These are phyloP conservation scores for Pleurotus tuber-regium DNA, from an alignment of 768 basidiomycete genomes.

Conservation along the genomic window DNA sequence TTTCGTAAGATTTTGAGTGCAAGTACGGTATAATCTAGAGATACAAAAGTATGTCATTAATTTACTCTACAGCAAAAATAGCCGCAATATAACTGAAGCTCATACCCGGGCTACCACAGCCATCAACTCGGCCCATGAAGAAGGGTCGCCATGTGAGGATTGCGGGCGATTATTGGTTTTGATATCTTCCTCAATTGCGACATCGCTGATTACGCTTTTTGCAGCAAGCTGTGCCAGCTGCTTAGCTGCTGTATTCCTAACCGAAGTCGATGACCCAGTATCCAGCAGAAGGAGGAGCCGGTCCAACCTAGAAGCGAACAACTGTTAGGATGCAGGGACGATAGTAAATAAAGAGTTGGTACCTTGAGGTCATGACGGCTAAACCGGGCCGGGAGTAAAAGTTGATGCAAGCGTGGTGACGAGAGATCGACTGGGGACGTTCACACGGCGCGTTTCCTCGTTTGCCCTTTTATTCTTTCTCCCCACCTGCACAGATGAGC, in stretches of 20 bases:
- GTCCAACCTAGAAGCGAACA: slow-evolving; percentile 68
- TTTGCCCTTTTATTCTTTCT: slow-evolving; percentile 21
- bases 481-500: not conserved
- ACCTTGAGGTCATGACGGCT: slow-evolving; percentile 79
- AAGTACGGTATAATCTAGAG: slow-evolving; percentile 84
- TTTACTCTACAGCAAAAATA: not conserved
- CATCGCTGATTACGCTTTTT: slow-evolving; percentile 81
- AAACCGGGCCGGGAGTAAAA: slow-evolving; percentile 49
- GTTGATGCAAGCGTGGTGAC: slow-evolving; percentile 25
- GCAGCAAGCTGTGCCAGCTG: slow-evolving; percentile 92
- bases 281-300: slow-evolving; percentile 94
- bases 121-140: slow-evolving; percentile 89
- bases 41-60: slow-evolving; percentile 14
- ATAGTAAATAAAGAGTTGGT: slow-evolving; percentile 16
- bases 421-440: slow-evolving; percentile 39
- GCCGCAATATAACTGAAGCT: slow-evolving; percentile 12
- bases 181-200: slow-evolving; percentile 75
- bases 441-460: slow-evolving; percentile 58
- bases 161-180: slow-evolving; percentile 58
- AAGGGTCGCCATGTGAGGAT: slow-evolving; percentile 52
- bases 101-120: slow-evolving; percentile 85
- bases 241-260: slow-evolving; percentile 94
- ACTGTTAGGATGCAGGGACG: slow-evolving; percentile 1
- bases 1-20: slow-evolving; percentile 90
- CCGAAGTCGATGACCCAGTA: slow-evolving; percentile 86